phyloP scores from a whole-genome alignment of 805 yeast genomes.

The Sugiyamaella qingdaonensis region DNA sequence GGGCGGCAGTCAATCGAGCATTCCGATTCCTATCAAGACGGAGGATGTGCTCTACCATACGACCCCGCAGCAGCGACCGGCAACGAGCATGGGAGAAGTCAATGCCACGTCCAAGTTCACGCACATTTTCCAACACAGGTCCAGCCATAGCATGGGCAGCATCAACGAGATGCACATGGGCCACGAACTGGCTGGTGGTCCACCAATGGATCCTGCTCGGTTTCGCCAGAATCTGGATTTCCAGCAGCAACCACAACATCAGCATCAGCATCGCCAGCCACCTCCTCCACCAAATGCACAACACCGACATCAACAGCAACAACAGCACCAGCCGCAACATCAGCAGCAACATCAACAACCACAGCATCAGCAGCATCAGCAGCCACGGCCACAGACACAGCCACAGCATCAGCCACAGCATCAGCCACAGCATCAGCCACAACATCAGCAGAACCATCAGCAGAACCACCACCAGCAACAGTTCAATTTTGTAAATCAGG shows the following conservation, averaged over 20 bases:
- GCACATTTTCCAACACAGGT: neutral
- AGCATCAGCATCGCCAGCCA: neutral
- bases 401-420: constrained; percentile 51
- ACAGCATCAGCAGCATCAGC: neutral
- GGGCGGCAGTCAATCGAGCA: constrained; percentile 1
- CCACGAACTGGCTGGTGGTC: no score
- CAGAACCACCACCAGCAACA: constrained; percentile 13
- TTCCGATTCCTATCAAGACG: neutral
- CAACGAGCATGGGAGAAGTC: neutral
- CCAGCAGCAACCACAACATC: neutral
- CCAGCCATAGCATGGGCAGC: constrained; percentile 2
- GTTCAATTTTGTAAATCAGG: neutral
- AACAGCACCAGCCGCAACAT: neutral
- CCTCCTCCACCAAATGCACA: neutral
- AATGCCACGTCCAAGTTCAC: constrained; percentile 1
- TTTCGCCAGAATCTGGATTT: no score
- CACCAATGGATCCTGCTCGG: no score
- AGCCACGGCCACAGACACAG: neutral
- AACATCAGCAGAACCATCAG: constrained; percentile 54
- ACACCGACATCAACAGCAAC: constrained; percentile 1
- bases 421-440: constrained; percentile 91
- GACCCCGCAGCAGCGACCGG: neutral
- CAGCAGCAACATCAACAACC: constrained; percentile 3
- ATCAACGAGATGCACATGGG: neutral
- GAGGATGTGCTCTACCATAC: neutral